Base-by-base conservation (phyloP, 129 eudicot genomes). In the Artemisia tridentata region DNA sequence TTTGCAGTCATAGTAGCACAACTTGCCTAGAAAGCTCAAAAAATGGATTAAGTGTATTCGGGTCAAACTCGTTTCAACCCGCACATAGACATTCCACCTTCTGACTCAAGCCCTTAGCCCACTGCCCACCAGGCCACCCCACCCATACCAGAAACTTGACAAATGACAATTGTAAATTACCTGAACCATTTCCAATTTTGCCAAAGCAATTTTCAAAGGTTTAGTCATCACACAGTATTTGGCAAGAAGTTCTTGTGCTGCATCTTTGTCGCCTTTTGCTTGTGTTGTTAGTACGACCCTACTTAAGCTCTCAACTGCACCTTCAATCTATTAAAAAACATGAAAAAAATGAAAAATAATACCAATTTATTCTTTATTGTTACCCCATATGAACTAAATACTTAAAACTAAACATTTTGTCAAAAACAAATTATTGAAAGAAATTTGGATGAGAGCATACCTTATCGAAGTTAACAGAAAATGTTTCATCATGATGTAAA, bases 211-310 rank as follows among this genome's bases (percentile, higher is more conserved):
- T 81, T 79, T 80, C 65, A 92, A 71, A 63, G 96, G 95, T 51
- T 66, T 71, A 63, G 95, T 79, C 91, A 92, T 73, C 69, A 63
- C 79, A 79, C 90, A 80, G 55, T 92, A 86, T 81, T 83, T 82
- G 53, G 66, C 72, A 62, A 92, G 90, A 80, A 92, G 90, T 46
- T 80, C 45, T 77, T 65, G 52, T 25, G 95, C 96, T n/a, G 88
- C 95, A 31, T 65, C 71, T 89, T 92, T 92, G 79, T 89, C 95
- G 0, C 98, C 98, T 75, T 72, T 87, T 74, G 92, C 98, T 75
- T 92, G 98, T 81, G 89, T 74, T 47, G 95, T 89, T 56, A 92
- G 96, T 75, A 92, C 85, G 73, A 81, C 85, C 76, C 91, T 78
- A 72, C 98, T 87, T 75, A 92, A 80, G 84, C 92, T 80, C 86